Conservation (phyloP, 2,329 filamentous ascomycete genomes). For the Penicillium vulpinum region DNA sequence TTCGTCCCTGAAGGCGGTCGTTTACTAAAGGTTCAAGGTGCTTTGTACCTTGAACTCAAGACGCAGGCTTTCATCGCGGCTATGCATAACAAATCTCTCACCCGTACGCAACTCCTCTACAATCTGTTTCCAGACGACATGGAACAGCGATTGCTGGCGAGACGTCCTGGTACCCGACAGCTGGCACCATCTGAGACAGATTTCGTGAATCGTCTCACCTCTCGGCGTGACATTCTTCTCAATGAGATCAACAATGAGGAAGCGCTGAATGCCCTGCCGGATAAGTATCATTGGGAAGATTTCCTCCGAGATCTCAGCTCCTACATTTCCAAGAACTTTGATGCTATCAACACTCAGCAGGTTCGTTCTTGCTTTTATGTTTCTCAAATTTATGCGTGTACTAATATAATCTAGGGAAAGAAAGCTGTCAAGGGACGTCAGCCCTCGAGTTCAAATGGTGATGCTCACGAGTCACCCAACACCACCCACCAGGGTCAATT, state of each 20-base stretch:
- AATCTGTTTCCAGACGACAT: conserved; percentile 62
- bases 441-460: conserved; percentile 38
- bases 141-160: conserved; percentile 53
- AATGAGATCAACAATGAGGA: conserved; percentile 55
- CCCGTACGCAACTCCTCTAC: conserved; percentile 57
- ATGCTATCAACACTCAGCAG: conserved; percentile 51
- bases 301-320: conserved; percentile 60
- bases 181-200: conserved; percentile 61
- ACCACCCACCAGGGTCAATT: conserved; percentile 46
- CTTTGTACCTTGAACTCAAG: conserved; percentile 64
- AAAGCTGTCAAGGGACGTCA: conserved; percentile 42
- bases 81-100: conserved; percentile 56
- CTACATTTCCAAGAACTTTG: conserved; percentile 61
- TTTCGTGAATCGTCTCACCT: conserved; percentile 57
- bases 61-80: conserved; percentile 67
- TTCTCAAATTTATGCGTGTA: not conserved
- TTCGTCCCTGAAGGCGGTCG: conserved; percentile 62
- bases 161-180: conserved; percentile 56
- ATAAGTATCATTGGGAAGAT: conserved; percentile 64
- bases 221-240: conserved; percentile 58
- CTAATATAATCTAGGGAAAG: conserved; percentile 36
- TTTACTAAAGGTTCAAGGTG: conserved; percentile 60
- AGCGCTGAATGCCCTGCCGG: conserved; percentile 51
- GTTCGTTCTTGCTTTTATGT: conserved; percentile 30
- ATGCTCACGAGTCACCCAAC: conserved; percentile 37